phyloP scores from a whole-genome alignment of 768 basidiomycete genomes.

The Boletellus ananiceps region DNA sequence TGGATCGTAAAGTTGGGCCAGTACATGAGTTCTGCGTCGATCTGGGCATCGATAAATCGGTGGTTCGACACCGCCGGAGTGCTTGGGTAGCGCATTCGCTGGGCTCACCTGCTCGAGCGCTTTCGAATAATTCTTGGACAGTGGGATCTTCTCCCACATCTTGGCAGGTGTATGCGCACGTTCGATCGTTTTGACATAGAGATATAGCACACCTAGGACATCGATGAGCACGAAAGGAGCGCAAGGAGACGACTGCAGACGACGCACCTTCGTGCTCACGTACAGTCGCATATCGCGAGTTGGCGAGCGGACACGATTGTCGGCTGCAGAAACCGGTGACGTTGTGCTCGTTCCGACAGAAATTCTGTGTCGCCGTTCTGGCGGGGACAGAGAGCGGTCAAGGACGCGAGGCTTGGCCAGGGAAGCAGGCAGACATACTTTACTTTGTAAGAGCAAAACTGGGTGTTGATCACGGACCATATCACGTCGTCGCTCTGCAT shows the following conservation, averaged over 20 bases:
- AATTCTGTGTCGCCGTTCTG: conserved; percentile 94
- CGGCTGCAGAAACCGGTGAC: conserved; percentile 93
- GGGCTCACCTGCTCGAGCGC: conserved; percentile 83
- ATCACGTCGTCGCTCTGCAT: conserved; percentile 99
- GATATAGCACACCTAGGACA: conserved; percentile 70
- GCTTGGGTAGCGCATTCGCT: neutral
- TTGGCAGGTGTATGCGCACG: conserved; percentile 92
- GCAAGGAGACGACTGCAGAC: neutral
- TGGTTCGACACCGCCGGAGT: neutral
- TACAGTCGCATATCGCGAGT: conserved; percentile 97
- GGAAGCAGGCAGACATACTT: conserved; percentile 58
- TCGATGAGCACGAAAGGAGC: neutral
- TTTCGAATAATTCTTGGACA: conserved; percentile 92
- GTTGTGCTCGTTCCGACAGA: conserved; percentile 98
- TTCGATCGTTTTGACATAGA: conserved; percentile 97
- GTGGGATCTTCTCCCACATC: conserved; percentile 96
- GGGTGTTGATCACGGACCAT: conserved; percentile 91
- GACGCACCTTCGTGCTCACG: conserved; percentile 84
- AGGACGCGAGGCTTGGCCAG: conserved; percentile 2
- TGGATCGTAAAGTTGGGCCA: conserved; percentile 98
- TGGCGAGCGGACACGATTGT: conserved; percentile 96
- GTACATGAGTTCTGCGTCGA: conserved; percentile 92
- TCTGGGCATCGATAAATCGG: conserved; percentile 42
- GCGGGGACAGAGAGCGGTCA: neutral
- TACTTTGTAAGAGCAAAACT: conserved; percentile 99